Percentiles rank a stretch among this genome's conserved stretches.
Conservation (phyloP, 2,329 filamentous ascomycete genomes). For the Aureobasidium leucospermi region DNA sequence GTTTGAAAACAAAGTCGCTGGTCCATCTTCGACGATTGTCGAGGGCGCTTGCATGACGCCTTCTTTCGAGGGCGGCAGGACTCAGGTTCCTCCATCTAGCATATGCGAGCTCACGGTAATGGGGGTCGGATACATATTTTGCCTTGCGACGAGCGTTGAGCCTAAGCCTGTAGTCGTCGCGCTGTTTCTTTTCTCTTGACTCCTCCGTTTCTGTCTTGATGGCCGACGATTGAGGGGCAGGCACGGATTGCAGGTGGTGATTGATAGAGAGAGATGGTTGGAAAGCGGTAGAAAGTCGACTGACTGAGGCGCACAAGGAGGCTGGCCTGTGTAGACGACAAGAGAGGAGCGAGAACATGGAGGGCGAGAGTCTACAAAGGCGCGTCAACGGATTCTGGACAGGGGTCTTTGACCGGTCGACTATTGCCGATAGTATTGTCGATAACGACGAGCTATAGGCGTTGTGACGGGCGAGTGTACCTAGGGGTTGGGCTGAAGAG, state of each 20-base stretch:
- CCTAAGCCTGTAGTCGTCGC: too few species aligned
- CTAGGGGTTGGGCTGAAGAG: not conserved
- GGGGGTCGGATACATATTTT: not conserved
- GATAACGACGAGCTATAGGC: constrained; percentile 1
- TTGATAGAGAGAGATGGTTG: too few species aligned
- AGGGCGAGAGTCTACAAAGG: not conserved
- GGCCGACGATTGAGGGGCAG: too few species aligned
- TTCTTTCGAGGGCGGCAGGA: not conserved
- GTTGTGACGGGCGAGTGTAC: not conserved
- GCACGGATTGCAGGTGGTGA: too few species aligned
- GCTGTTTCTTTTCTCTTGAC: too few species aligned
- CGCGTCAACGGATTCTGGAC: not conserved
- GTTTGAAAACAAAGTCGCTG: not conserved
- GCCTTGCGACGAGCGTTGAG: not conserved
- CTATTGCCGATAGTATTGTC: constrained; percentile 3
- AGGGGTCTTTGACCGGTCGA: not conserved
- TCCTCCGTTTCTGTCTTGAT: too few species aligned
- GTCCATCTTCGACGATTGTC: not conserved
- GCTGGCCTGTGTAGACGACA: not conserved
- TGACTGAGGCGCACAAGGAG: too few species aligned
- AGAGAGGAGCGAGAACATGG: not conserved
- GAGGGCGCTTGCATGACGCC: too few species aligned
- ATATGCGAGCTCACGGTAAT: not conserved
- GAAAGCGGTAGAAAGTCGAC: too few species aligned
- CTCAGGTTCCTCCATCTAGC: not conserved